Percentiles rank a stretch among this genome's conserved stretches.
These are phyloP conservation scores for Fusarium duplospermum DNA, from an alignment of 2,329 filamentous ascomycete species.

Conservation along the genomic window DNA sequence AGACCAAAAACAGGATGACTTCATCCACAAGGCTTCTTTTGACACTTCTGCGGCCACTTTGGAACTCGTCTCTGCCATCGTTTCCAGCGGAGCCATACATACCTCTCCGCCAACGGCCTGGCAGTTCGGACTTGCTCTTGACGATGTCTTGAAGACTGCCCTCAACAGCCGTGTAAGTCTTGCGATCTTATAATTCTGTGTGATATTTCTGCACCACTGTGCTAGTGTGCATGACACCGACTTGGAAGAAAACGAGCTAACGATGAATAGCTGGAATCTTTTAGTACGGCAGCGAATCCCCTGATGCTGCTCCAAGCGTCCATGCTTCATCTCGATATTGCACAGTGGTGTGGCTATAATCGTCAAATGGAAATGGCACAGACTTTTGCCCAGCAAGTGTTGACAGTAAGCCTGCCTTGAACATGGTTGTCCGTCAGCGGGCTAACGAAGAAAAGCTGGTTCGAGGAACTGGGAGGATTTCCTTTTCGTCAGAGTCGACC, in stretches of 20 bases:
- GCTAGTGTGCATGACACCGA: not conserved
- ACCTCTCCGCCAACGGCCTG: slow-evolving; percentile 36
- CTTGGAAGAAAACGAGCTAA: not conserved
- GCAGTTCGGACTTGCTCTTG: slow-evolving; percentile 41
- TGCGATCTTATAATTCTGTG: not conserved
- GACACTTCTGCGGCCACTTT: slow-evolving; percentile 19
- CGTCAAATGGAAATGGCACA: slow-evolving; percentile 37
- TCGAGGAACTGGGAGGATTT: slow-evolving; percentile 34
- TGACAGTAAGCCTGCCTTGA: slow-evolving; percentile 27
- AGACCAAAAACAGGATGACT: slow-evolving; percentile 28
- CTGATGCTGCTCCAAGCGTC: slow-evolving; percentile 38
- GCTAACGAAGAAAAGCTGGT: slow-evolving; percentile 32
- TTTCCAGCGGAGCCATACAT: slow-evolving; percentile 36
- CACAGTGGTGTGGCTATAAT: slow-evolving; percentile 40
- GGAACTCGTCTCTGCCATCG: slow-evolving; percentile 36
- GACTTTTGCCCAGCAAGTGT: slow-evolving; percentile 27
- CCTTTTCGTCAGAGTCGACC: slow-evolving; percentile 33
- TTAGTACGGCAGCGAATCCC: slow-evolving; percentile 21
- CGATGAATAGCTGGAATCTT: slow-evolving; percentile 24
- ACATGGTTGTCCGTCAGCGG: not conserved
- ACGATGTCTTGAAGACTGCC: slow-evolving; percentile 28
- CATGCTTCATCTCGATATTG: slow-evolving; percentile 40
- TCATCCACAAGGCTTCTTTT: slow-evolving; percentile 39
- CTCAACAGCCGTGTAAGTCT: slow-evolving; percentile 33
- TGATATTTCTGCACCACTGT: not conserved